Base-by-base conservation (phyloP, 2,329 filamentous ascomycete genomes). In the Hortaea sp. region DNA sequence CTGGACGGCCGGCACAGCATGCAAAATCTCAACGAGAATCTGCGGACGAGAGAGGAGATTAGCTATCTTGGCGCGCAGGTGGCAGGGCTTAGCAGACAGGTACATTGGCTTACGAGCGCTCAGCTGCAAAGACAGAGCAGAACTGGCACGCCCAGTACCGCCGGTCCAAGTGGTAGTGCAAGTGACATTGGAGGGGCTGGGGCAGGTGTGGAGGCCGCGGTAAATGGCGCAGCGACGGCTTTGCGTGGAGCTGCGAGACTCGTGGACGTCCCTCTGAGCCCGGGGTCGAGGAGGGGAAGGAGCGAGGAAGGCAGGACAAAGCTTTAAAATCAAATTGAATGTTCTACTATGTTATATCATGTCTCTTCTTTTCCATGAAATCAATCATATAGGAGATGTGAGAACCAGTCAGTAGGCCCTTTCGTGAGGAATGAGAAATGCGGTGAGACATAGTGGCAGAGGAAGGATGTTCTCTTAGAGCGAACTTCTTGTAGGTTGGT, bases 1-100 rank as follows among this genome's bases (percentile, higher is more conserved):
- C 68, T 81, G 38, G 79, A 82, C 51, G 77, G 75, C 41, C 73
- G 77, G 32, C 73, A 76, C 34, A 78, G 70, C 60, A 78, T 82
- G 76, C 73, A 77, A 48, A 73, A 78, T 37, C 72, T 81, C 65
- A 82, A 80, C 54, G 78, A 82, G 58, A 78, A 72, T 41, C 68
- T 81, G 30, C 75, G 78, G 3, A 70, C 75, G 42, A 77, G 79
- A 49, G 78, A 81, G 53, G 78, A 82, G 49, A 74, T 81, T 65
- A 69, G 77, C 7, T 78, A 79, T 55, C 73, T 76, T 6, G 79
- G 76, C 49, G 77, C 77, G 3, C 77, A 76, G 35, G 69, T 82
- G 39, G 76, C 72, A 53, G 73, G 70, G 11, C 70, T 81, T 50
- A 71, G 75, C 45, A 72, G 79, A 66, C 78, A 82, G 55, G 67